Evolutionary conservation across 2,329 filamentous ascomycete species (phyloP).

Genomic region (Colletotrichum cuscutae): DNA sequence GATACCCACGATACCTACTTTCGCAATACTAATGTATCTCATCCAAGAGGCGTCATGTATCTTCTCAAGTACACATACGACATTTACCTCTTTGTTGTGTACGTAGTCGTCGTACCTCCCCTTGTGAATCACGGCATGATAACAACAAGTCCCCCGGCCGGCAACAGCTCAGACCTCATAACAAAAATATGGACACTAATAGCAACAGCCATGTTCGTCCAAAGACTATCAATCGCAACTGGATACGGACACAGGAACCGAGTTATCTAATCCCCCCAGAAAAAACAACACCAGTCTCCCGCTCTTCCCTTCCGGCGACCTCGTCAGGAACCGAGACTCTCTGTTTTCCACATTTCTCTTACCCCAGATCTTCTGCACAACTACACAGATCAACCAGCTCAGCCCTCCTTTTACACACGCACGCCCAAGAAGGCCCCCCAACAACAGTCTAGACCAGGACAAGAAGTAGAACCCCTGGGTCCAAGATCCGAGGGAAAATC

Average conservation of each 20-base stretch:
- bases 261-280: background rate
- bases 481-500: background rate
- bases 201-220: constrained; percentile 14
- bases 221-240: constrained; percentile 17
- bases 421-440: background rate
- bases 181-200: background rate
- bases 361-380: constrained; percentile 23
- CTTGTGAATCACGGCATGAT: constrained; percentile 5
- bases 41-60: background rate
- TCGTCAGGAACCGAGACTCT: constrained; percentile 20
- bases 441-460: background rate
- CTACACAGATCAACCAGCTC: background rate
- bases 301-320: background rate
- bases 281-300: background rate
- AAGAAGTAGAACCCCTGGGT: background rate
- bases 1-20: background rate
- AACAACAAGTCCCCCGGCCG: constrained; percentile 4
- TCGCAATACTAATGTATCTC: background rate
- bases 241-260: background rate
- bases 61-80: background rate
- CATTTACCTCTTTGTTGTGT: background rate
- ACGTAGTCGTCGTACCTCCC: background rate
- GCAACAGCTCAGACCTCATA: background rate
- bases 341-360: constrained; percentile 18
- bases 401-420: background rate